phyloP scores from a whole-genome alignment of 2,329 filamentous ascomycete species.

The Zymoseptoria pseudotritici region DNA sequence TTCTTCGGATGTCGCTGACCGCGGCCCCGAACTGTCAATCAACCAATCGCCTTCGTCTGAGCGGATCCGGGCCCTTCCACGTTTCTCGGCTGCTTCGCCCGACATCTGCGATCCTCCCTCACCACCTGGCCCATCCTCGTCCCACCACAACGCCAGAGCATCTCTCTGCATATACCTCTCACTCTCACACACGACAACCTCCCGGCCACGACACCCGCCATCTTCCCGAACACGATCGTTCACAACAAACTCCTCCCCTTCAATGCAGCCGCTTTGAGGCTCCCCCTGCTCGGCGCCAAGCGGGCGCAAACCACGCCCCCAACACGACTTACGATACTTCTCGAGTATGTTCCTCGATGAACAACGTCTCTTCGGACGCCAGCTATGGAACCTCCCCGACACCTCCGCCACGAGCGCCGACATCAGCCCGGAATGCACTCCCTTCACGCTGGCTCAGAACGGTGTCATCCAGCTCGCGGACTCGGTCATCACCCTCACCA shows the following conservation, averaged over 20 bases:
- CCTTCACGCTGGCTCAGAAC: conserved; percentile 54
- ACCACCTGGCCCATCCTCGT: background rate
- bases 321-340: conserved; percentile 3
- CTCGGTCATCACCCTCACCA: conserved; percentile 52
- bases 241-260: background rate
- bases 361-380: conserved; percentile 18
- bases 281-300: conserved; percentile 13
- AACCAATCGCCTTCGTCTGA: too few species aligned
- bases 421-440: conserved; percentile 46
- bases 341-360: conserved; percentile 15
- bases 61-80: too few species aligned
- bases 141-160: background rate
- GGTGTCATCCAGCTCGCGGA: conserved; percentile 49
- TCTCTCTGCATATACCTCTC: background rate
- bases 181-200: background rate
- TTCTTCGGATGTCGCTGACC: too few species aligned
- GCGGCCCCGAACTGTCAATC: too few species aligned
- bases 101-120: background rate
- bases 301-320: conserved; percentile 1
- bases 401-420: conserved; percentile 12
- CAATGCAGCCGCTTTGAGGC: conserved; percentile 15
- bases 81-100: too few species aligned
- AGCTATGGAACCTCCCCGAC: conserved; percentile 28
- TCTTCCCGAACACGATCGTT: background rate
- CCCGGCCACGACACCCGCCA: background rate